These are phyloP conservation scores for Dendrobium nobile DNA, from an alignment of 106 monocot genomes.

Conservation along the genomic window DNA sequence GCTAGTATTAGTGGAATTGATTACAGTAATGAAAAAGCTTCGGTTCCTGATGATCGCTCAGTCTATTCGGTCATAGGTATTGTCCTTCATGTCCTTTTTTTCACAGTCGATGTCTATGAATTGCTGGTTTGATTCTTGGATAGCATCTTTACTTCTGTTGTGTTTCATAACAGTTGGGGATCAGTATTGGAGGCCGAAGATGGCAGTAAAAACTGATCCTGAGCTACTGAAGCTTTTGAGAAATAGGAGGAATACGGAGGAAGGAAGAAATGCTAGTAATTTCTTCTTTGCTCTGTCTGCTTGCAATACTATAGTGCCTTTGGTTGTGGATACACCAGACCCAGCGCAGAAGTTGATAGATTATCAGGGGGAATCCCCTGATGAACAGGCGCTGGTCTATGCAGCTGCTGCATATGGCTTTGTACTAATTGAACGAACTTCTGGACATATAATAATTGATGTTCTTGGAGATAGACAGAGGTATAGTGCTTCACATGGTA, in stretches of 20 bases:
- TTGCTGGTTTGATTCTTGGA: conserved; percentile 4
- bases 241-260: conserved; percentile 28
- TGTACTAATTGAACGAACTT: conserved; percentile 75
- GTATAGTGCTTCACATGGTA: conserved; percentile 24
- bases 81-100: conserved; percentile 4
- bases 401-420: conserved; percentile 96
- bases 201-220: conserved; percentile 55
- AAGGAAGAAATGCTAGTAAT: conserved; percentile 28
- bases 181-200: conserved; percentile 68
- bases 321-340: conserved; percentile 43
- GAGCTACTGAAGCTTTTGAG: conserved; percentile 42
- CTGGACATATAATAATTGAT: conserved; percentile 80
- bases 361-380: conserved; percentile 95
- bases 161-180: conserved; percentile 36
- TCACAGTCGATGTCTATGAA: neutral
- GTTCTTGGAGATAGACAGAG: conserved; percentile 75
- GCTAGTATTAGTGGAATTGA: conserved; percentile 61
- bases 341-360: conserved; percentile 53
- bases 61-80: conserved; percentile 40
- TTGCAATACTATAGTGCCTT: conserved; percentile 93
- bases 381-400: conserved; percentile 89
- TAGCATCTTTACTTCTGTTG: conserved; percentile 10
- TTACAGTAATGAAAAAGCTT: conserved; percentile 32
- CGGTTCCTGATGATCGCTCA: neutral
- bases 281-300: conserved; percentile 78